Percentiles rank a stretch among this genome's conserved stretches.
Evolutionary conservation across 352 stramenopile species (phyloP).

Genomic region (Peronospora farinosa): DNA sequence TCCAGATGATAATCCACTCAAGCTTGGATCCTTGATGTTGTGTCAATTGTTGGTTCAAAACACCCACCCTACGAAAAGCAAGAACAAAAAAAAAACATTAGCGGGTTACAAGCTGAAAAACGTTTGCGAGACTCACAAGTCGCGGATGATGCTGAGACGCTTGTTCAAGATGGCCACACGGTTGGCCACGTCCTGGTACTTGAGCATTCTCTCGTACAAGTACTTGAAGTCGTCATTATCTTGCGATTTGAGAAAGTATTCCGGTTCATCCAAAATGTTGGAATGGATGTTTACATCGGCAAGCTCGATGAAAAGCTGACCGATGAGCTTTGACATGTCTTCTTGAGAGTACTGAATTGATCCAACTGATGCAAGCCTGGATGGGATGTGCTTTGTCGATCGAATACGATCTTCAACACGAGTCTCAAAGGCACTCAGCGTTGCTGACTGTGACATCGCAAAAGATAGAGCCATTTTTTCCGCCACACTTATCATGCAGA

Average conservation of each 20-base stretch:
- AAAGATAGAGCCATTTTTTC: conserved; percentile 90
- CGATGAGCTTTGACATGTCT: conserved; percentile 89
- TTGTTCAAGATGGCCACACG: conserved; percentile 91
- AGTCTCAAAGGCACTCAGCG: conserved; percentile 89
- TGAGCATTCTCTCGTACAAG: conserved; percentile 84
- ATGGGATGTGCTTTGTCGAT: conserved; percentile 82
- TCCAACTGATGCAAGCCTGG: conserved; percentile 74
- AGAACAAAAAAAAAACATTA: conserved; percentile 7
- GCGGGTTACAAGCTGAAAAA: conserved; percentile 1
- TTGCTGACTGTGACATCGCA: conserved; percentile 88
- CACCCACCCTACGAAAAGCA: conserved; percentile 58
- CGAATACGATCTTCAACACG: conserved; percentile 79
- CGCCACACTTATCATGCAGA: conserved; percentile 55
- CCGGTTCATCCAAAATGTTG: conserved; percentile 89
- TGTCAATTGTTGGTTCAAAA: conserved; percentile 87
- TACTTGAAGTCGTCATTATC: conserved; percentile 89
- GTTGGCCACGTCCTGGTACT: conserved; percentile 89
- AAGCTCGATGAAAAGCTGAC: conserved; percentile 83
- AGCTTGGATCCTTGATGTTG: conserved; percentile 85
- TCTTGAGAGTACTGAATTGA: conserved; percentile 86
- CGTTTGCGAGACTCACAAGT: conserved; percentile 55
- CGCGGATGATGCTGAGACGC: conserved; percentile 87
- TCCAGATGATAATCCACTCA: conserved; percentile 93
- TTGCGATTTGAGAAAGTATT: conserved; percentile 80
- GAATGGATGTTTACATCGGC: conserved; percentile 91